Conservation (phyloP, 345 rosid genomes). For the Ricinus communis region DNA sequence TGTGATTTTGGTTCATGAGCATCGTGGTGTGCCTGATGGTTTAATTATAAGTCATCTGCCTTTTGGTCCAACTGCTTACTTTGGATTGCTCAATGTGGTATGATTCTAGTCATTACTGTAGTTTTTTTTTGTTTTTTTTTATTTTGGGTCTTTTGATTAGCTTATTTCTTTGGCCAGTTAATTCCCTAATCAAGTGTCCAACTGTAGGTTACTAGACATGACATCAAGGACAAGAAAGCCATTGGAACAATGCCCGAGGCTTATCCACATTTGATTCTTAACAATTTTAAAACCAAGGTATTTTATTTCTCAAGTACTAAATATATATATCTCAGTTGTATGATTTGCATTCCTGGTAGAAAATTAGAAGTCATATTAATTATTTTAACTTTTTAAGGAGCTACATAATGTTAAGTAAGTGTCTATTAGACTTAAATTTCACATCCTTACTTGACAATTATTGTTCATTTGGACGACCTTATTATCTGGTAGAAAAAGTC, state of each 20-base stretch:
- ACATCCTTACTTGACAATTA: too few relatives aligned
- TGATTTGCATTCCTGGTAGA: not conserved
- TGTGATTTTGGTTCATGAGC: slow-evolving; percentile 84
- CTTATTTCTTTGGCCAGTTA: slow-evolving; percentile 5
- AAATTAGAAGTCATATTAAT: not conserved
- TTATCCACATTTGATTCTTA: slow-evolving; percentile 79
- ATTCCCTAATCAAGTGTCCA: slow-evolving; percentile 9
- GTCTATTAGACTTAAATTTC: not conserved
- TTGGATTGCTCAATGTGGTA: slow-evolving; percentile 56
- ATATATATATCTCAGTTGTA: not conserved
- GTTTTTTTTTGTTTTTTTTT: too few relatives aligned
- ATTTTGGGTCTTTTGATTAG: not conserved
- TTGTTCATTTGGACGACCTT: too few relatives aligned
- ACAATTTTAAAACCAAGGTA: slow-evolving; percentile 81
- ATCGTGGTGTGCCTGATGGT: slow-evolving; percentile 90
- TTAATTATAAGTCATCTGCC: slow-evolving; percentile 84
- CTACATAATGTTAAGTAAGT: not conserved
- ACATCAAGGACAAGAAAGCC: slow-evolving; percentile 66
- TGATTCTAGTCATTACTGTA: too few relatives aligned
- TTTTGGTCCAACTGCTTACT: slow-evolving; percentile 94
- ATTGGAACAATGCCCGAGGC: slow-evolving; percentile 91
- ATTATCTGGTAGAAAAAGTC: not conserved
- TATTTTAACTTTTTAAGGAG: not conserved
- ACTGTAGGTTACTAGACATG: slow-evolving; percentile 89
- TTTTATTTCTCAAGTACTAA: not conserved